phyloP scores from a whole-genome alignment of 2,329 filamentous ascomycete species.

The Aspergillus intermedius region DNA sequence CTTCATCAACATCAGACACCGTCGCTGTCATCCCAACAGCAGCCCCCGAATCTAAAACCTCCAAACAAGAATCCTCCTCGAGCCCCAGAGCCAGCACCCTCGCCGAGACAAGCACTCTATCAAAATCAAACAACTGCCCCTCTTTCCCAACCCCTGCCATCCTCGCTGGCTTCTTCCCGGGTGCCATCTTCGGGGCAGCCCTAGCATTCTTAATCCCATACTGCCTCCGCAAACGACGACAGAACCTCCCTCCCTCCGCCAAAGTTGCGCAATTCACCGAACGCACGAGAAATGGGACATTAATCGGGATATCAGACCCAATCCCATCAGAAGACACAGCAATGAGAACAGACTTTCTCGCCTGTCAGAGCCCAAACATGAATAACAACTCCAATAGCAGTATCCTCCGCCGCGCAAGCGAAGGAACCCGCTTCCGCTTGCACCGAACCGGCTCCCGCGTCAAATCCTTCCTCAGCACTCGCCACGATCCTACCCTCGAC shows the following conservation, averaged over 20 bases:
- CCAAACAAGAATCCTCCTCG: slow-evolving; percentile 5
- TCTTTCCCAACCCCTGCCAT: slow-evolving; percentile 38
- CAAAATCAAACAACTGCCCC: slow-evolving; percentile 20
- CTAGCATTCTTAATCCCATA: slow-evolving; percentile 46
- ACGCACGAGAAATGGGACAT: slow-evolving; percentile 25
- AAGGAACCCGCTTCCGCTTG: slow-evolving; percentile 24
- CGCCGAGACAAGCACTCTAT: slow-evolving; percentile 1
- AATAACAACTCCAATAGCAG: neutral
- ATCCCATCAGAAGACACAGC: slow-evolving; percentile 38
- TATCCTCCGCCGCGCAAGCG: slow-evolving; percentile 7
- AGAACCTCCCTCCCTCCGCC: slow-evolving; percentile 8
- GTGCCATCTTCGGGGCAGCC: slow-evolving; percentile 42
- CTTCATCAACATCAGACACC: neutral
- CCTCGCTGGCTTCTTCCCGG: slow-evolving; percentile 42
- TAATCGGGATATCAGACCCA: slow-evolving; percentile 37
- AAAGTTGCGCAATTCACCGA: slow-evolving; percentile 24
- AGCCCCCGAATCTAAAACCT: neutral
- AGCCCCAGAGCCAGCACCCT: slow-evolving; percentile 9
- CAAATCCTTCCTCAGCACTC: slow-evolving; percentile 28
- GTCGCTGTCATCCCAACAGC: neutral
- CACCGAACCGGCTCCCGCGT: slow-evolving; percentile 31
- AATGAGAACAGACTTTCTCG: slow-evolving; percentile 40
- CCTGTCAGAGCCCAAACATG: slow-evolving; percentile 16
- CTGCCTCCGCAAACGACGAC: slow-evolving; percentile 27
- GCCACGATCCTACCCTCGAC: slow-evolving; percentile 9